phyloP scores from a whole-genome alignment of 169 alveolate species.

The Babesia caballi region DNA sequence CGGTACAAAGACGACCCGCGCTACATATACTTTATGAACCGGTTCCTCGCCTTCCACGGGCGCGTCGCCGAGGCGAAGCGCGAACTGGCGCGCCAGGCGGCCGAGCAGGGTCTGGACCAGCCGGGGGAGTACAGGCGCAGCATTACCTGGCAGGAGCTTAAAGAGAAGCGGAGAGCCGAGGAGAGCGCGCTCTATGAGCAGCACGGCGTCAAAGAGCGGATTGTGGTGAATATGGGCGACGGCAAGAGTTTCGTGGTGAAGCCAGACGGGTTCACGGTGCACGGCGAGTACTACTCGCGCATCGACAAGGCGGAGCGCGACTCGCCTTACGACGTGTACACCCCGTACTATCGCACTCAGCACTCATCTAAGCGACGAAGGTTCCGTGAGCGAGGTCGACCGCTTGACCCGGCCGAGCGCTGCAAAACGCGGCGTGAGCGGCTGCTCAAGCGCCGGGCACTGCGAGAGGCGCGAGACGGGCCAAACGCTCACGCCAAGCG shows the following conservation, averaged over 20 bases:
- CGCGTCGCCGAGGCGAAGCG: conserved; percentile 53
- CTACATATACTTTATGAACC: conserved; percentile 62
- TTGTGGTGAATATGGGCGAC: conserved; percentile 41
- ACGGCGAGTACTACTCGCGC: conserved; percentile 62
- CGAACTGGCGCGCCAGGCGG: background rate
- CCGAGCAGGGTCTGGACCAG: conserved; percentile 17
- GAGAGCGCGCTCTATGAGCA: conserved; percentile 34
- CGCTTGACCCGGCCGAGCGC: conserved; percentile 66
- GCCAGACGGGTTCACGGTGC: conserved; percentile 57
- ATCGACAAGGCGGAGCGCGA: conserved; percentile 66
- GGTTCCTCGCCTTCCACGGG: conserved; percentile 57
- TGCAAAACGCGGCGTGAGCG: conserved; percentile 73
- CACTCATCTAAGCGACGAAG: conserved; percentile 72
- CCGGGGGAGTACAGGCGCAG: conserved; percentile 26
- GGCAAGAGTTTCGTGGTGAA: conserved; percentile 51
- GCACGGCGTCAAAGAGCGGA: conserved; percentile 22
- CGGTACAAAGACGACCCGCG: conserved; percentile 63
- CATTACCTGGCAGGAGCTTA: conserved; percentile 40
- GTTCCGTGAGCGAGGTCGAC: conserved; percentile 67
- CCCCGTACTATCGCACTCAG: conserved; percentile 68
- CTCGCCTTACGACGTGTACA: conserved; percentile 71
- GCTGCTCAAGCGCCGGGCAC: conserved; percentile 63
- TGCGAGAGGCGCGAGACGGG: conserved; percentile 47
- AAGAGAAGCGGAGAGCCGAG: conserved; percentile 2
- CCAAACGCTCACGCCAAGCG: conserved; percentile 17